Conservation (phyloP, 2,329 filamentous ascomycete genomes). For the Verticillium nonalfalfae region DNA sequence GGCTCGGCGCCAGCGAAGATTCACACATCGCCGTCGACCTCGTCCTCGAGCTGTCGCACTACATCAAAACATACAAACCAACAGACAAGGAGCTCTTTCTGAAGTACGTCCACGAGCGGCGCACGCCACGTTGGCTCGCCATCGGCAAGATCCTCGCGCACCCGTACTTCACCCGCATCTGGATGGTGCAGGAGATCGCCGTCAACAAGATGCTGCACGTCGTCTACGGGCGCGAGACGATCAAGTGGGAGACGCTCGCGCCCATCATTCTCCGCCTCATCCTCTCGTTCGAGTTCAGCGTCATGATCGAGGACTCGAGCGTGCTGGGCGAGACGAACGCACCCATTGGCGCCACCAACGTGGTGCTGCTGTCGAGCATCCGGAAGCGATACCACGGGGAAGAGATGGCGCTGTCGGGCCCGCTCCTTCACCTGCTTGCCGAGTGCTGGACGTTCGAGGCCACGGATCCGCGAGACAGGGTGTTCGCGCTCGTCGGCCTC, state of each 20-base stretch:
- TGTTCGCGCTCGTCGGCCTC: background rate
- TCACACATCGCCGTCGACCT: slow-evolving; percentile 1
- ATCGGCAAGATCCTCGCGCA: background rate
- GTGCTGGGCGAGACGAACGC: background rate
- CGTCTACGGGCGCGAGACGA: background rate
- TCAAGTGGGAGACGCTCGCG: background rate
- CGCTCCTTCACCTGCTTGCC: background rate
- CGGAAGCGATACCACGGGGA: background rate
- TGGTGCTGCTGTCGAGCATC: background rate
- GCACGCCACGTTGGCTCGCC: background rate
- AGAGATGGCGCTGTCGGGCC: too few relatives aligned
- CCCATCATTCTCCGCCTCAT: background rate
- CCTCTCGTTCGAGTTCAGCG: background rate
- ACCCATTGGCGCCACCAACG: background rate
- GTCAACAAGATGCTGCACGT: slow-evolving; percentile 7
- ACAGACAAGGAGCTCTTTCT: slow-evolving; percentile 1
- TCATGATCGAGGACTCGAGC: background rate
- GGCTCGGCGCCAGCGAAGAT: slow-evolving; percentile 20
- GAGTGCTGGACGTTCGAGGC: background rate
- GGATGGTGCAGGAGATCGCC: slow-evolving; percentile 21
- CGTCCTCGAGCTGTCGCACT: slow-evolving; percentile 5
- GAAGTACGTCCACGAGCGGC: background rate
- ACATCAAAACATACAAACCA: background rate
- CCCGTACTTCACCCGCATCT: slow-evolving; percentile 19
- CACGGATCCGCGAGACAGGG: background rate